Base-by-base conservation (phyloP, 441 rosid species). In the Gossypium gossypioides region DNA sequence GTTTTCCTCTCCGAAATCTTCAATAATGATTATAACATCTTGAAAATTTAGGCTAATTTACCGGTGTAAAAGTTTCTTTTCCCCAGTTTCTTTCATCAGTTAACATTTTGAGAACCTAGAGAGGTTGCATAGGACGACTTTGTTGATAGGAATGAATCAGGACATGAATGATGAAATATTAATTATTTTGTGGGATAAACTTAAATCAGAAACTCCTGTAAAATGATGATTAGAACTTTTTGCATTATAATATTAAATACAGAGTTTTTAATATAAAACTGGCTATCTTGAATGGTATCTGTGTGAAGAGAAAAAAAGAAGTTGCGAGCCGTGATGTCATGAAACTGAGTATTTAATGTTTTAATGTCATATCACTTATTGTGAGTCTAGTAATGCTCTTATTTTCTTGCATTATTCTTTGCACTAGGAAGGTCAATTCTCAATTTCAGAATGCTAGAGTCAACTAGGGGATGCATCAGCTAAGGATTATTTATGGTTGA, bases 371-470 rank as follows among this genome's bases (percentile, higher is more conserved):
- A 13, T 48, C 52, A 13, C 15, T 48, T 48, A 48, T 48, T 48
- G 16, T 15, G 16, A 48, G 16, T 48, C 15, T 13, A 48, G 52
- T 48, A 48, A 13, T 48, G 52, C 52, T 48, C 52, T 48, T 48
- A 48, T 48, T 46, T 50, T 40, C 6, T 68, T 68, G 59, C 71
- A 27, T 21, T 73, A 32, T 32, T 25, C 42, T 51, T 46, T 66
- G 42, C 32, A 51, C 8, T 29, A 42, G 37, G 12, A 62, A 50
- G 13, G 77, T 78, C 79, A 78, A 50, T 69, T 73, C 46, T 51
- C 42, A 54, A 48, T 69, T 72, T 37, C 55, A 48, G 50, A 59
- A 13, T 16, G 57, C 50, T 37, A 57, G 34, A 68, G 82, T 74
- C 77, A 58, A 71, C 72, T 37, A 37, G 32, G 57, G 50, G 66